Conservation (phyloP, 1,139 yeast genomes). For the Scheffersomyces titani region DNA sequence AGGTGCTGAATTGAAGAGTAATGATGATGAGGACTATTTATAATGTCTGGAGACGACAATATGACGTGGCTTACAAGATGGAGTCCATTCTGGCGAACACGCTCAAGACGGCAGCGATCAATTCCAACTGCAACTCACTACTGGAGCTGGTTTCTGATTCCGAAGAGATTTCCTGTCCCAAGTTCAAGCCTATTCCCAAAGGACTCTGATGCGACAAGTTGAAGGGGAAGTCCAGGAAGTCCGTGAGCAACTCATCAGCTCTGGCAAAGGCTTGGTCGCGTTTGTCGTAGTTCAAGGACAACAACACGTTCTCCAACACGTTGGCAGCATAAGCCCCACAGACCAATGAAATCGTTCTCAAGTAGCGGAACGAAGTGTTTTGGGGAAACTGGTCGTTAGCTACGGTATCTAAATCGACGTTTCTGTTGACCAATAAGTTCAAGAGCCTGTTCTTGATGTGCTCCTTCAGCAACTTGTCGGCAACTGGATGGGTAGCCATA, state of each 20-base stretch:
- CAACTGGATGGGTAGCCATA: constrained; percentile 98
- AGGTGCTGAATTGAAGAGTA: constrained; percentile 6
- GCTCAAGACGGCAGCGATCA: constrained; percentile 82
- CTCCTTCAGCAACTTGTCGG: constrained; percentile 80
- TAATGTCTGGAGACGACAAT: constrained; percentile 15
- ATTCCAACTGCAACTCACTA: constrained; percentile 74
- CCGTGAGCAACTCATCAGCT: constrained; percentile 85
- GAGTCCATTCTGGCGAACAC: constrained; percentile 64
- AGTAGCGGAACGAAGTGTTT: constrained; percentile 64
- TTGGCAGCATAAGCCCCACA: constrained; percentile 95
- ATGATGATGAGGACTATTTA: constrained; percentile 19
- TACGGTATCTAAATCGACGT: constrained; percentile 52
- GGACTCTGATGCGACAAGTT: constrained; percentile 53
- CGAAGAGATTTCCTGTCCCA: constrained; percentile 63
- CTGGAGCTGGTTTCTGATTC: constrained; percentile 65
- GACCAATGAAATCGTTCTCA: constrained; percentile 80
- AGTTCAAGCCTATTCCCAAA: constrained; percentile 75
- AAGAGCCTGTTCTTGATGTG: constrained; percentile 76
- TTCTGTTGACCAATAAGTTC: constrained; percentile 69
- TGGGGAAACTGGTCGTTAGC: constrained; percentile 66
- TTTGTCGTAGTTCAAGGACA: constrained; percentile 78
- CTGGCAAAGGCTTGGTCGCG: constrained; percentile 92
- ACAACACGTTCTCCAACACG: constrained; percentile 87
- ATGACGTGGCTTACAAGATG: constrained; percentile 26
- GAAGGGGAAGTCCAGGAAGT: constrained; percentile 89